These are phyloP conservation scores for Mycena haematopus DNA, from an alignment of 768 basidiomycete genomes.

Conservation along the genomic window DNA sequence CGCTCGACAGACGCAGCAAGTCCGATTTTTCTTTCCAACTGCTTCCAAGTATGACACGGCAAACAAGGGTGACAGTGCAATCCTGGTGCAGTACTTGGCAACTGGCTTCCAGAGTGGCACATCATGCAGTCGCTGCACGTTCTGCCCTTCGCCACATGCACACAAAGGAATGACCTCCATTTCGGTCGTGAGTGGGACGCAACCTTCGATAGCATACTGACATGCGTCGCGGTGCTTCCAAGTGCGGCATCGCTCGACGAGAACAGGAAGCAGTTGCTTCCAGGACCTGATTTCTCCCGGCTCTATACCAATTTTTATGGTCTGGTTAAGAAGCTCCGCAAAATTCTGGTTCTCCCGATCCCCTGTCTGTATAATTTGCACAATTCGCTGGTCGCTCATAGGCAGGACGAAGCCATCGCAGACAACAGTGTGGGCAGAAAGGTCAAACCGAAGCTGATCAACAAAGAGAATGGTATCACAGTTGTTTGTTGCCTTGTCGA, in stretches of 20 bases:
- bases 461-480: conserved; percentile 53
- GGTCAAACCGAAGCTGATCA: conserved; percentile 52
- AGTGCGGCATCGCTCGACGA: conserved; percentile 59
- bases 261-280: conserved; percentile 57
- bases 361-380: too few species aligned
- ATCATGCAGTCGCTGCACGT: conserved; percentile 45
- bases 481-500: conserved; percentile 30
- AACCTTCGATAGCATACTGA: conserved; percentile 47
- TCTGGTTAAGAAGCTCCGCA: conserved; percentile 13
- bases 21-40: conserved; percentile 32
- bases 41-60: conserved; percentile 51
- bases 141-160: conserved; percentile 58
- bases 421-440: conserved; percentile 56
- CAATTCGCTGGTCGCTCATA: conserved; percentile 33
- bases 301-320: conserved; percentile 31
- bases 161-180: conserved; percentile 52
- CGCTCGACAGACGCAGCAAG: conserved; percentile 40
- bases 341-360: not conserved
- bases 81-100: conserved; percentile 52
- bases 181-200: conserved; percentile 47
- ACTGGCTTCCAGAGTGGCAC: conserved; percentile 45
- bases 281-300: conserved; percentile 50
- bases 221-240: conserved; percentile 59
- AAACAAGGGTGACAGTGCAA: conserved; percentile 58
- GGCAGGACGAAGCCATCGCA: conserved; percentile 57